Conservation (phyloP, 2,329 filamentous ascomycete genomes). For the Ascochyta fabae region DNA sequence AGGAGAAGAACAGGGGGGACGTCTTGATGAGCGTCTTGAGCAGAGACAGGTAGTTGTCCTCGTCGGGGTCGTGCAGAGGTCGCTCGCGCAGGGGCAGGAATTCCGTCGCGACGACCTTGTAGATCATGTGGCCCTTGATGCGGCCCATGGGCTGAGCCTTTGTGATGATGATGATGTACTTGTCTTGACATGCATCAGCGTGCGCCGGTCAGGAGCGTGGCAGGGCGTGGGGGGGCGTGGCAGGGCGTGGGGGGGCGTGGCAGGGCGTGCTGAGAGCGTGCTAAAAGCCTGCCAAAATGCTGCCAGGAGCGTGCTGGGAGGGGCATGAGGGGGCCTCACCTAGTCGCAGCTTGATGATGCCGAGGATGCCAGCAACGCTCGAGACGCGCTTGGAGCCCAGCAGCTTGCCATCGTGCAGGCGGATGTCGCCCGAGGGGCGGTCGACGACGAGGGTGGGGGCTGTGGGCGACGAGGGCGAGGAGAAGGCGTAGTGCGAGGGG, state of each 20-base stretch:
- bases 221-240: too few species aligned
- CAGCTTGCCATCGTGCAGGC: conserved; percentile 80
- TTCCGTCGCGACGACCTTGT: conserved; percentile 89
- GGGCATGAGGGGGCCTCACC: conserved; percentile 60
- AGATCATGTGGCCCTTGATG: conserved; percentile 94
- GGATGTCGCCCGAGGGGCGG: conserved; percentile 87
- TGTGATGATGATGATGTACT: conserved; percentile 95
- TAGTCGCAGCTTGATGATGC: conserved; percentile 89
- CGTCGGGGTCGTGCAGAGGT: conserved; percentile 87
- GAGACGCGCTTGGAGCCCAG: conserved; percentile 83
- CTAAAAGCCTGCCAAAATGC: too few species aligned
- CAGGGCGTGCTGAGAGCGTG: too few species aligned
- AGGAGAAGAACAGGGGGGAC: conserved; percentile 96
- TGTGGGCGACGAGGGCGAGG: conserved; percentile 90
- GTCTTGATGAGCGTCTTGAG: conserved; percentile 82
- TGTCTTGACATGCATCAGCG: conserved; percentile 63
- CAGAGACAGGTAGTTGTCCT: conserved; percentile 86
- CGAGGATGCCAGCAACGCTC: conserved; percentile 93
- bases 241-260: too few species aligned
- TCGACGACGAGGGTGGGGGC: conserved; percentile 88
- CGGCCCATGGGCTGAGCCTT: conserved; percentile 91
- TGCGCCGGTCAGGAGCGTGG: not conserved
- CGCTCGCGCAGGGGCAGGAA: conserved; percentile 93
- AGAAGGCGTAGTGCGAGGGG: conserved; percentile 92
- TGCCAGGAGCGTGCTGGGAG: not conserved